Evolutionary conservation across 164 flowering plant species (phyloP).

Genomic region (Saururus chinensis): DNA sequence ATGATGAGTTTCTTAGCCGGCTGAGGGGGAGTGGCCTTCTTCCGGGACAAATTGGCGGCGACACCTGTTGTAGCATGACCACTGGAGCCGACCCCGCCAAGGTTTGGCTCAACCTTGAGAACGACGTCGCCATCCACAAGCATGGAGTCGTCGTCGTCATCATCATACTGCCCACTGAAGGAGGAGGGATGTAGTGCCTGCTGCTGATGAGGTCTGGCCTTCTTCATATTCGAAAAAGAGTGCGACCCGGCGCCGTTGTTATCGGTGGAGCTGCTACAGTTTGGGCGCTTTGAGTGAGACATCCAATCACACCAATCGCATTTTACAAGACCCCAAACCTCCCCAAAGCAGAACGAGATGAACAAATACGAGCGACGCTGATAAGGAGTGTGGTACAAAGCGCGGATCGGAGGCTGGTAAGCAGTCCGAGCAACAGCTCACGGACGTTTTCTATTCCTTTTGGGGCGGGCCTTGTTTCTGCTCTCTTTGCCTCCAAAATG

Average conservation of each 20-base stretch:
- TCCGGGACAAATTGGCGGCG: constrained; percentile 71
- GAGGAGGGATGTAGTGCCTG: constrained; percentile 20
- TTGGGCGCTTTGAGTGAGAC: constrained; percentile 30
- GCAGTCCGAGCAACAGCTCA: no score
- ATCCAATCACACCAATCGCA: constrained; percentile 22
- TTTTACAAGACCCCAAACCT: background rate
- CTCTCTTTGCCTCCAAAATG: no score
- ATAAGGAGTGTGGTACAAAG: no score
- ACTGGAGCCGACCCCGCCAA: constrained; percentile 19
- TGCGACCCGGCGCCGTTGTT: constrained; percentile 10
- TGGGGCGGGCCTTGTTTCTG: no score
- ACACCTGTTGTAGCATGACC: constrained; percentile 16
- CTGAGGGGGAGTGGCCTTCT: constrained; percentile 86
- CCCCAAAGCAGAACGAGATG: no score
- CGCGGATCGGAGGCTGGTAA: no score
- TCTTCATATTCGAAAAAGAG: constrained; percentile 50
- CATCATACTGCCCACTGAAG: constrained; percentile 13
- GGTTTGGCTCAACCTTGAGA: constrained; percentile 7
- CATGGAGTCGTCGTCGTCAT: constrained; percentile 34
- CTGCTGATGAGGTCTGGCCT: constrained; percentile 61
- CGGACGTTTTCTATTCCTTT: no score
- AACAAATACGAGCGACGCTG: no score
- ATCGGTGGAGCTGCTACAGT: constrained; percentile 8
- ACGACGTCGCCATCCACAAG: constrained; percentile 43
- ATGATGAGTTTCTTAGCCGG: constrained; percentile 88